Percentiles rank a stretch among this genome's conserved stretches.
These are phyloP conservation scores for Lecanosticta acicola DNA, from an alignment of 2,329 filamentous ascomycete genomes.

Conservation along the genomic window DNA sequence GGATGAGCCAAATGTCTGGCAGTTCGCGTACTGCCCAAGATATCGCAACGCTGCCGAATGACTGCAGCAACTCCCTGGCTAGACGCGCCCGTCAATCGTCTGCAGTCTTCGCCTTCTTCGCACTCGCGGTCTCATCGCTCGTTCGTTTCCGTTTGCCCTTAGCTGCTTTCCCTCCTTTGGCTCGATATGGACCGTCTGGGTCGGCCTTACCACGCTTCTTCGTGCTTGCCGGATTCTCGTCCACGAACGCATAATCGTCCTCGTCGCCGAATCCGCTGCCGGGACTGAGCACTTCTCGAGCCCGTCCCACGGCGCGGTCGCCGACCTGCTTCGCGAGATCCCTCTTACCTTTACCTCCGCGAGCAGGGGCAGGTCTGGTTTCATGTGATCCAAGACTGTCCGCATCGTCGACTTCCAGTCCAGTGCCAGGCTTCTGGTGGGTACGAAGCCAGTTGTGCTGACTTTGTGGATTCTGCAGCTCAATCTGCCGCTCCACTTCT, in stretches of 20 bases:
- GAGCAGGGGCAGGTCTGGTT: constrained; percentile 54
- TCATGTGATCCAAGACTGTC: constrained; percentile 78
- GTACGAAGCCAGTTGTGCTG: constrained; percentile 83
- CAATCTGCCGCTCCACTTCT: constrained; percentile 43
- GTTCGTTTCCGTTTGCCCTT: constrained; percentile 37
- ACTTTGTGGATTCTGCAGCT: constrained; percentile 75
- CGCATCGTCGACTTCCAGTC: constrained; percentile 43
- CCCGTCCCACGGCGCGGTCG: constrained; percentile 31
- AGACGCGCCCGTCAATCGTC: neutral
- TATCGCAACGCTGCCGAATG: too few species aligned
- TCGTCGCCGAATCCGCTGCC: constrained; percentile 28
- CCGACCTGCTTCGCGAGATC: constrained; percentile 35
- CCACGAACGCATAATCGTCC: constrained; percentile 34
- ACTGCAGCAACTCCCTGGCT: too few species aligned
- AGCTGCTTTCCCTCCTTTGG: constrained; percentile 44
- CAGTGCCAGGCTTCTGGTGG: constrained; percentile 22
- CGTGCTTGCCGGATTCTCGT: constrained; percentile 21
- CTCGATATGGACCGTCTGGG: constrained; percentile 42
- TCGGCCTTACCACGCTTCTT: constrained; percentile 32
- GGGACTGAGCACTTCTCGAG: constrained; percentile 32
- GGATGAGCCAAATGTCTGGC: too few species aligned
- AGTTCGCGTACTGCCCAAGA: too few species aligned
- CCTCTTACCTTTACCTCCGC: constrained; percentile 28
- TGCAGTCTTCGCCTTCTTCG: constrained; percentile 21
- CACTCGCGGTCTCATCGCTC: constrained; percentile 16